Evolutionary conservation across 148 eudicot species (phyloP).

Genomic region (Polygonum aviculare): DNA sequence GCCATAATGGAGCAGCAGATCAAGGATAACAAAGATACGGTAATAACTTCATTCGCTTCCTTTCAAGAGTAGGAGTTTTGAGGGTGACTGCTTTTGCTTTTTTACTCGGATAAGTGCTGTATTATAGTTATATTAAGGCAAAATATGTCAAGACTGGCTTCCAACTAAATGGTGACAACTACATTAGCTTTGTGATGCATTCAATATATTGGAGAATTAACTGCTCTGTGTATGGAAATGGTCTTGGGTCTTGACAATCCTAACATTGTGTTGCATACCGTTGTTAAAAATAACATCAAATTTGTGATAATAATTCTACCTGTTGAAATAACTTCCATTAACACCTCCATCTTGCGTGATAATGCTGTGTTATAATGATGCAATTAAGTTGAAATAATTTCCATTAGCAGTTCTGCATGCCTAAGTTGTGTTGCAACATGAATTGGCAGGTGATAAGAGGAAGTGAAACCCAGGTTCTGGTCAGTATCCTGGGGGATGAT

Average conservation of each 20-base stretch:
- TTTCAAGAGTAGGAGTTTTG: neutral
- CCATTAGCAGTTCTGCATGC: neutral
- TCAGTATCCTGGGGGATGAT: conserved; percentile 66
- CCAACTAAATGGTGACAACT: neutral
- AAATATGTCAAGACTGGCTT: neutral
- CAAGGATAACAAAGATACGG: conserved; percentile 77
- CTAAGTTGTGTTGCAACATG: neutral
- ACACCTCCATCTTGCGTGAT: neutral
- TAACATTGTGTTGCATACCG: neutral
- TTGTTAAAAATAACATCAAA: neutral
- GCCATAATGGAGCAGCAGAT: conserved; percentile 92
- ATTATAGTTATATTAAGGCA: neutral
- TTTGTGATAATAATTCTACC: neutral
- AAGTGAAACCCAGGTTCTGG: conserved; percentile 82
- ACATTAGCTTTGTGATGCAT: neutral
- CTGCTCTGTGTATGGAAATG: neutral
- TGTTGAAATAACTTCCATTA: neutral
- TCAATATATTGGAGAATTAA: neutral
- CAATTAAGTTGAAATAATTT: neutral
- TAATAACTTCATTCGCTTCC: conserved; percentile 12
- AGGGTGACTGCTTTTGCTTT: neutral
- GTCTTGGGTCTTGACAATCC: neutral
- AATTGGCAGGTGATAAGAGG: conserved; percentile 59
- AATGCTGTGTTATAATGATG: neutral
- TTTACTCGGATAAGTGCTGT: neutral